These are phyloP conservation scores for Dispira simplex DNA, from an alignment of 192 early-diverging fungal species.

Conservation along the genomic window DNA sequence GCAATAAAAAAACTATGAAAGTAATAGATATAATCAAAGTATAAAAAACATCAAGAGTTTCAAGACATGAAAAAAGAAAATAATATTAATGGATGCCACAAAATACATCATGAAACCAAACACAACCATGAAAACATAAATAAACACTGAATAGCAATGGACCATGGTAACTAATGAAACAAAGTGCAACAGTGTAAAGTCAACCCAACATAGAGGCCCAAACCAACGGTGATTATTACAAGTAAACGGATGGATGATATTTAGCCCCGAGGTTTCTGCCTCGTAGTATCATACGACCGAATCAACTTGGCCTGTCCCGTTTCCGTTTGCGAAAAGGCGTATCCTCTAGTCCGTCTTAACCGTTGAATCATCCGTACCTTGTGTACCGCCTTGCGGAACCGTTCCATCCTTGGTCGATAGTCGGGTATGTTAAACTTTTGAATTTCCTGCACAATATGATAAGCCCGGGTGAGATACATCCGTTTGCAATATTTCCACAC, in stretches of 20 bases:
- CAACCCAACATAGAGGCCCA: no score
- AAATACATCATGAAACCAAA: no score
- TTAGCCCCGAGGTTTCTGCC: slow-evolving; percentile 41
- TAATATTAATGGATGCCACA: no score
- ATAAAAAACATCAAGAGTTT: no score
- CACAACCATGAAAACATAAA: no score
- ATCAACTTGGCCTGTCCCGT: slow-evolving; percentile 78
- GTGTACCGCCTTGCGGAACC: slow-evolving; percentile 97
- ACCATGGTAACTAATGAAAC: no score
- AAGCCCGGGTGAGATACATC: slow-evolving; percentile 62
- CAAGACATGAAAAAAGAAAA: no score
- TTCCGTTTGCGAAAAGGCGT: slow-evolving; percentile 97
- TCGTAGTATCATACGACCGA: slow-evolving; percentile 59
- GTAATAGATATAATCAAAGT: no score
- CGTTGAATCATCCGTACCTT: slow-evolving; percentile 91
- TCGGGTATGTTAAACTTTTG: slow-evolving; percentile 99
- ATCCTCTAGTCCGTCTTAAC: slow-evolving; percentile 82
- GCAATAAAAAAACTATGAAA: no score
- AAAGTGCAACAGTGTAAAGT: no score
- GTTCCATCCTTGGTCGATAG: slow-evolving; percentile 93
- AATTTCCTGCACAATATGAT: slow-evolving; percentile 98
- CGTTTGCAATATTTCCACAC: slow-evolving; percentile 84
- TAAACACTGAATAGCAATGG: no score
- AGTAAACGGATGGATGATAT: not conserved
- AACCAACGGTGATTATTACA: not conserved